Conservation (phyloP, 2,329 filamentous ascomycete genomes). For the Paecilomyces dactylethromorphus region DNA sequence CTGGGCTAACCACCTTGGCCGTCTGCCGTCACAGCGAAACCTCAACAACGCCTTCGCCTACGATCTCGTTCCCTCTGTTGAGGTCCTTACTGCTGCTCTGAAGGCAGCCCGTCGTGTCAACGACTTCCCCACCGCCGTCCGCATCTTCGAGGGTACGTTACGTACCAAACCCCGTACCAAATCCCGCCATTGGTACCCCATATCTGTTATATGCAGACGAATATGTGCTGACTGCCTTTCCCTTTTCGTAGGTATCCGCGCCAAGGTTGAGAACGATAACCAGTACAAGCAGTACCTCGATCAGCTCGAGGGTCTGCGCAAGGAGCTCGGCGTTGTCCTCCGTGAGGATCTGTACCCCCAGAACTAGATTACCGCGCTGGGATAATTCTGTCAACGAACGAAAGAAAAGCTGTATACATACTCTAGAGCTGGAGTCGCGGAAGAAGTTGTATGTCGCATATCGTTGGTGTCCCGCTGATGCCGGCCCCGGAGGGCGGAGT, state of each 20-base stretch:
- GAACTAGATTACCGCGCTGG: constrained; percentile 28
- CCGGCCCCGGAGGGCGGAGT: neutral
- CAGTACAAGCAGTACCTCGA: constrained; percentile 95
- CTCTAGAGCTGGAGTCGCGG: constrained; percentile 4
- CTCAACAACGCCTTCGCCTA: constrained; percentile 99
- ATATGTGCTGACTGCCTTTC: constrained; percentile 5
- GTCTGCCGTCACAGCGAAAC: constrained; percentile 60
- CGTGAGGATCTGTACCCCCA: constrained; percentile 89
- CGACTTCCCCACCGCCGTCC: constrained; percentile 96
- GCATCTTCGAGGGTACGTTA: constrained; percentile 97
- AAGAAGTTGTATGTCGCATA: neutral
- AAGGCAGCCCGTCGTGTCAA: constrained; percentile 94
- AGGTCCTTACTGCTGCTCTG: constrained; percentile 84
- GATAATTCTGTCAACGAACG: constrained; percentile 12
- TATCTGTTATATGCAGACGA: constrained; percentile 2
- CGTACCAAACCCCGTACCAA: constrained; percentile 7
- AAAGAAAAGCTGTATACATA: constrained; percentile 34
- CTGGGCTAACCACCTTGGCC: constrained; percentile 3
- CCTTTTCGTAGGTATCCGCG: constrained; percentile 73
- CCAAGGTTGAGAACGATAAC: constrained; percentile 97
- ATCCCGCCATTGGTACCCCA: neutral
- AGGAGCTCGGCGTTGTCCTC: constrained; percentile 85
- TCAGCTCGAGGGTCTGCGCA: constrained; percentile 84
- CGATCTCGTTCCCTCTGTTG: constrained; percentile 93
- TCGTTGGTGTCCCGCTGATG: constrained; percentile 13